A percentile compares a stretch with the other conserved stretches of the same genome.
These are phyloP conservation scores for Picochlorum sp. DNA, from an alignment of 139 green algal genomes.

Conservation along the genomic window DNA sequence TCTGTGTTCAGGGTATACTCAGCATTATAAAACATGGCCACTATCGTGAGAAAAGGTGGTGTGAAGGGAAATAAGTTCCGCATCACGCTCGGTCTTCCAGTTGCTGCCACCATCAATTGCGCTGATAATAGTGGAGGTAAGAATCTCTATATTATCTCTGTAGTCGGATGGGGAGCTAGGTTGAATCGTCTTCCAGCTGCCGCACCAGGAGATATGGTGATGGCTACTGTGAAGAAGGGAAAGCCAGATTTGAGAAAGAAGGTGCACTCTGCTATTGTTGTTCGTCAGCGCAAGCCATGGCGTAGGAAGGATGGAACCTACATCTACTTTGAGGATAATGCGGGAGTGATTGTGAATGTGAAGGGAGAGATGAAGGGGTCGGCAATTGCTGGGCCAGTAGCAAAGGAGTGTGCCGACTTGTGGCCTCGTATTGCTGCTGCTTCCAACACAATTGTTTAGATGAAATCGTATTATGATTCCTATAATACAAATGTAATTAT, in stretches of 20 bases:
- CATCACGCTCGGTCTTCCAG: slow-evolving; percentile 92
- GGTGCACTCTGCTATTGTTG: slow-evolving; percentile 87
- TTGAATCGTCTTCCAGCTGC: slow-evolving; percentile 93
- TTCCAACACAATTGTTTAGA: slow-evolving; percentile 95
- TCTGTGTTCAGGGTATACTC: neutral
- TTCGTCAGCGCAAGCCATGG: slow-evolving; percentile 97
- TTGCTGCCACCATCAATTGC: slow-evolving; percentile 96
- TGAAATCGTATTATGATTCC: slow-evolving; percentile 7
- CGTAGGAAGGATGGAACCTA: slow-evolving; percentile 94
- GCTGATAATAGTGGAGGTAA: slow-evolving; percentile 87
- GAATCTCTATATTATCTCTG: slow-evolving; percentile 99
- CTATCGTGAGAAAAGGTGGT: slow-evolving; percentile 46
- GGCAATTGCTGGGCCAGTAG: slow-evolving; percentile 96
- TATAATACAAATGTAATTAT: slow-evolving; percentile 1
- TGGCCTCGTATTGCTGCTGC: slow-evolving; percentile 97
- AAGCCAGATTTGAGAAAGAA: slow-evolving; percentile 99
- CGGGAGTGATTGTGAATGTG: slow-evolving; percentile 98
- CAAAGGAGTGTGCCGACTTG: slow-evolving; percentile 99
- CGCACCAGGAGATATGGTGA: slow-evolving; percentile 92
- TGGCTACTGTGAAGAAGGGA: slow-evolving; percentile 99
- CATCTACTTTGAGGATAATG: slow-evolving; percentile 99
- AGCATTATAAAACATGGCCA: slow-evolving; percentile 29
- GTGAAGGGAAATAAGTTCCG: slow-evolving; percentile 95
- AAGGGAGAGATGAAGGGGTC: slow-evolving; percentile 99
- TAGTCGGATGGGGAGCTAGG: slow-evolving; percentile 82